Evolutionary conservation across 1,139 yeast genomes (phyloP).

Genomic region (Suhomyces kunorum): DNA sequence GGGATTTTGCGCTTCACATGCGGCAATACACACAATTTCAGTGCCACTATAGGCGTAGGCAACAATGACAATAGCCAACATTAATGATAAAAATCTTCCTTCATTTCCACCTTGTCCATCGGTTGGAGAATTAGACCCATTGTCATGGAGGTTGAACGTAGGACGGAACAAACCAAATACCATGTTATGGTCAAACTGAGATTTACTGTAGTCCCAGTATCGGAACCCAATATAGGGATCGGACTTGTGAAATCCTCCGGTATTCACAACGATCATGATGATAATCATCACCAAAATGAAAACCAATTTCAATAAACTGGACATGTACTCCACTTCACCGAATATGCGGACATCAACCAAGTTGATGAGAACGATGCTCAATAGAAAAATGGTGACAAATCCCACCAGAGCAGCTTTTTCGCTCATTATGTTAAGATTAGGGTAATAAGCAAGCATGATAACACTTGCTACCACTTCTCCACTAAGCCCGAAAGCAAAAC

Average conservation of each 20-base stretch:
- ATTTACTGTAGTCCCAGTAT: slow-evolving; percentile 60
- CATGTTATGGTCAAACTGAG: slow-evolving; percentile 49
- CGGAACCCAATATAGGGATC: slow-evolving; percentile 56
- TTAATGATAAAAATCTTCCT: slow-evolving; percentile 66
- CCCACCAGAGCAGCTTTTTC: slow-evolving; percentile 57
- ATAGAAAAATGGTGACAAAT: slow-evolving; percentile 62
- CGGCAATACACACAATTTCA: slow-evolving; percentile 80
- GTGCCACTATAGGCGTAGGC: slow-evolving; percentile 79
- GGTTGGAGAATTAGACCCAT: slow-evolving; percentile 44
- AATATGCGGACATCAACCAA: slow-evolving; percentile 68
- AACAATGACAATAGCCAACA: slow-evolving; percentile 65
- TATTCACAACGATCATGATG: slow-evolving; percentile 62
- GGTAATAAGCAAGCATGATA: slow-evolving; percentile 68
- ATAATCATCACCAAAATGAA: slow-evolving; percentile 58
- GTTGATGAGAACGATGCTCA: slow-evolving; percentile 52
- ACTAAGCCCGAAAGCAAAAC: slow-evolving; percentile 73
- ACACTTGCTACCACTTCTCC: slow-evolving; percentile 81
- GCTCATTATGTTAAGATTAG: slow-evolving; percentile 48
- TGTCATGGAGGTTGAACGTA: slow-evolving; percentile 58
- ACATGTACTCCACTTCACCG: slow-evolving; percentile 72
- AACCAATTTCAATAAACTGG: slow-evolving; percentile 61
- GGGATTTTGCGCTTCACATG: slow-evolving; percentile 84
- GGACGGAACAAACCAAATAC: slow-evolving; percentile 76
- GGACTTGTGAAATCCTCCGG: slow-evolving; percentile 48
- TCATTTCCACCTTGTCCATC: slow-evolving; percentile 61